Percentiles rank a stretch among this genome's conserved stretches.
Conservation (phyloP, 2,329 filamentous ascomycete genomes). For the Diaporthe citriasiana region DNA sequence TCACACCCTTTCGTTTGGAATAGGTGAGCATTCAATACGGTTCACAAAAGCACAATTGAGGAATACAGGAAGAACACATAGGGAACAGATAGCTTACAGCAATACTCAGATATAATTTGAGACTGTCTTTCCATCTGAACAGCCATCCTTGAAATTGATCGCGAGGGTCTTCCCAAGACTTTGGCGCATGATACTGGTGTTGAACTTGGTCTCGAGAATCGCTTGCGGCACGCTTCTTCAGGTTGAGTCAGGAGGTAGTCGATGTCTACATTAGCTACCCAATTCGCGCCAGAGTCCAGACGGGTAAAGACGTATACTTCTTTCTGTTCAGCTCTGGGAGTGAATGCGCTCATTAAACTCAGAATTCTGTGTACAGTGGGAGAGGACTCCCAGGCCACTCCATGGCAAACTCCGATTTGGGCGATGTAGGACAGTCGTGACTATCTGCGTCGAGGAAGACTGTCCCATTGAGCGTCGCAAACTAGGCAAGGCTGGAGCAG, state of each 20-base stretch:
- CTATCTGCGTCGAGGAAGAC: no score
- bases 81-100: conserved; percentile 23
- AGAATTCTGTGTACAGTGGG: no score
- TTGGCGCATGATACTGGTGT: not conserved
- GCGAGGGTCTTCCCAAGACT: not conserved
- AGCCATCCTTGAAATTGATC: no score
- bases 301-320: no score
- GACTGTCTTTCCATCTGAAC: not conserved
- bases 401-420: not conserved
- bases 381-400: not conserved
- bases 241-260: not conserved
- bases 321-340: not conserved
- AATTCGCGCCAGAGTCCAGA: not conserved
- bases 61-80: conserved; percentile 6
- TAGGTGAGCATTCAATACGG: not conserved
- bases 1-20: not conserved
- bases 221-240: not conserved
- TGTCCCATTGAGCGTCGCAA: not conserved
- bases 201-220: no score
- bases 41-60: conserved; percentile 4
- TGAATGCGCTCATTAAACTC: not conserved
- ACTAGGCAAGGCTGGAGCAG: not conserved
- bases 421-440: not conserved
- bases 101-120: conserved; percentile 16
- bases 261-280: no score